phyloP scores from a whole-genome alignment of 768 basidiomycete genomes.

The Dentipellis sp. region DNA sequence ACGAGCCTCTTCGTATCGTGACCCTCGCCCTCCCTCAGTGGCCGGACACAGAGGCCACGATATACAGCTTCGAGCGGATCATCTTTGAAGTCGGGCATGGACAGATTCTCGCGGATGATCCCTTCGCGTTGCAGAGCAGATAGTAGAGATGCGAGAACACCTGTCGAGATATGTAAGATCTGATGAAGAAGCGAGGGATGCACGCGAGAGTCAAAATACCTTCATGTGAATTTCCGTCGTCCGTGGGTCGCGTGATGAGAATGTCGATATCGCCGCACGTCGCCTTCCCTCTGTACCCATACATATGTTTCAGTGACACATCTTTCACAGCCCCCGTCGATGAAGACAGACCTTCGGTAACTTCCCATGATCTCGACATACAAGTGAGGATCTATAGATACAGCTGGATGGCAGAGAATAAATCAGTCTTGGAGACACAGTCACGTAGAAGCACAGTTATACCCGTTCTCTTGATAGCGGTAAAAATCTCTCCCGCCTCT shows the following conservation, averaged over 20 bases:
- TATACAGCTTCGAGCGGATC: constrained; percentile 67
- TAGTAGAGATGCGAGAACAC: constrained; percentile 53
- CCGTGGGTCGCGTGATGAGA: constrained; percentile 64
- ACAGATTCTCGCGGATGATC: constrained; percentile 77
- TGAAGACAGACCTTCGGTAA: constrained; percentile 51
- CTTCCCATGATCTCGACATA: constrained; percentile 89
- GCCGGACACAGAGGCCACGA: constrained; percentile 58
- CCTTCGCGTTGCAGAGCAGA: constrained; percentile 41
- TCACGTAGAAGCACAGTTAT: constrained; percentile 5
- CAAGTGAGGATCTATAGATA: constrained; percentile 59
- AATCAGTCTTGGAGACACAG: background rate
- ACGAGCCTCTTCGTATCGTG: constrained; percentile 27
- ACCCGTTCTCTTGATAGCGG: constrained; percentile 67
- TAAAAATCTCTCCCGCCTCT: constrained; percentile 70
- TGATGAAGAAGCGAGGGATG: background rate
- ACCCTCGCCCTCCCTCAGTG: background rate
- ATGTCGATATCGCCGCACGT: constrained; percentile 92
- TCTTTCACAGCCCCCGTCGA: background rate
- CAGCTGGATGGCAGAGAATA: constrained; percentile 34
- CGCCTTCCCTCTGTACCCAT: constrained; percentile 54
- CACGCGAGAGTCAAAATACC: constrained; percentile 30
- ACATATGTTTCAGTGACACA: background rate
- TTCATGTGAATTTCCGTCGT: constrained; percentile 66
- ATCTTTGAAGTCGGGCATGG: constrained; percentile 51
- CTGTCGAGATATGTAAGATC: constrained; percentile 23